Conservation (phyloP, 1,284 basidiomycete genomes). For the Apiotrichum domesticum region DNA sequence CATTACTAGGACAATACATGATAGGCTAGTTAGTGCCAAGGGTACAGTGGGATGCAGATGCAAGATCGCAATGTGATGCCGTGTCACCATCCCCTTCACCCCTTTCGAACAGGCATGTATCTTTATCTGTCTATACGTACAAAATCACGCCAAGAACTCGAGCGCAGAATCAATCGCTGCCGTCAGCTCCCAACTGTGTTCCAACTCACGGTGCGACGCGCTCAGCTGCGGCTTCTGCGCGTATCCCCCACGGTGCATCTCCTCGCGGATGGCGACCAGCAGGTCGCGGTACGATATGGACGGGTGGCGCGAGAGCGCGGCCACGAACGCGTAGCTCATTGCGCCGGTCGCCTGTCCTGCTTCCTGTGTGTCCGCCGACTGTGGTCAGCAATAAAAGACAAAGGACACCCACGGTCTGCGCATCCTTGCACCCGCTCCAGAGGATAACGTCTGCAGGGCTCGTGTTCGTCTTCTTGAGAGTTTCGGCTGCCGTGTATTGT, state of each 20-base stretch:
- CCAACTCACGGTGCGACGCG: not conserved
- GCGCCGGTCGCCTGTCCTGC: conserved; percentile 77
- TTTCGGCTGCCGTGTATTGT: conserved; percentile 27
- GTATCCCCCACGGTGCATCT: conserved; percentile 56
- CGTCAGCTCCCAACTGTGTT: too few relatives aligned
- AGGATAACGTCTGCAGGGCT: conserved; percentile 63
- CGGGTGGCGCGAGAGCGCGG: conserved; percentile 71
- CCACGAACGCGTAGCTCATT: conserved; percentile 54
- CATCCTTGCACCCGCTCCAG: conserved; percentile 87
- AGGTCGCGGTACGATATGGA: conserved; percentile 77
- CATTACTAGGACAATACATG: too few relatives aligned
- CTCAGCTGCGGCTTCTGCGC: conserved; percentile 73
- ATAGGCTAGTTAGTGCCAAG: too few relatives aligned
- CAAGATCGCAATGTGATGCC: too few relatives aligned
- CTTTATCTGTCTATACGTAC: too few relatives aligned
- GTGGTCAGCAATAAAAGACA: not conserved
- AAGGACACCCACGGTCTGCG: conserved; percentile 56
- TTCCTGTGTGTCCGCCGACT: conserved; percentile 70
- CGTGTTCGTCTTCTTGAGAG: conserved; percentile 52
- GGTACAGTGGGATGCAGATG: too few relatives aligned
- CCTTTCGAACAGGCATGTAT: too few relatives aligned
- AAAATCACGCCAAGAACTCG: too few relatives aligned
- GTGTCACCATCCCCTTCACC: too few relatives aligned
- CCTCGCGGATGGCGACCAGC: conserved; percentile 59
- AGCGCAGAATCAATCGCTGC: too few relatives aligned